Conservation (phyloP, 176 grass and related monocot species). For the Melocanna baccifera region DNA sequence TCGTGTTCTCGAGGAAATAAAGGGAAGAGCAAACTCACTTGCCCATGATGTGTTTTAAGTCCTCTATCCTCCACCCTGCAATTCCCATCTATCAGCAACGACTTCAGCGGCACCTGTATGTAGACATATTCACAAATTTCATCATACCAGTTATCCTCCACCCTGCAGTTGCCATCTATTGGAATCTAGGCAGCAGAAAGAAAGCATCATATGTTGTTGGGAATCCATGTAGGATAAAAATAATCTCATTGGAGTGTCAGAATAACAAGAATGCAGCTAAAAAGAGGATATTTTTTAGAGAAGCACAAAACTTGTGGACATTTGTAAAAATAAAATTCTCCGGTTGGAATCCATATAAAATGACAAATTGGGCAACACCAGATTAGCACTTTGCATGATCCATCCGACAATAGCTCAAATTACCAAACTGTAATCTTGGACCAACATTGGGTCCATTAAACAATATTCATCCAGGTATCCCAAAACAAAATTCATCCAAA, state of each 20-base stretch:
- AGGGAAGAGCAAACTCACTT: constrained; percentile 44
- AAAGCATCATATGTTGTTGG: not conserved
- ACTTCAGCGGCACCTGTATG: constrained; percentile 58
- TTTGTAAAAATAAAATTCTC: not conserved
- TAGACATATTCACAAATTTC: not conserved
- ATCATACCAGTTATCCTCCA: not conserved
- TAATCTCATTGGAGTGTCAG: not conserved
- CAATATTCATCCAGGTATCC: not conserved
- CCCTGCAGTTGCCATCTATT: no score
- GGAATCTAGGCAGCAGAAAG: not conserved
- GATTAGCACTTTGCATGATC: not conserved
- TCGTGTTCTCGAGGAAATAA: not conserved
- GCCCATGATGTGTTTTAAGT: constrained; percentile 86
- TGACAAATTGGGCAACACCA: not conserved
- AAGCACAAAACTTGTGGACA: not conserved
- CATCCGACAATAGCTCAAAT: not conserved
- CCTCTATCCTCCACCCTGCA: constrained; percentile 94
- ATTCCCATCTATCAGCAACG: constrained; percentile 78
- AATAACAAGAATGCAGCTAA: not conserved
- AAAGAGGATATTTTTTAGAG: not conserved
- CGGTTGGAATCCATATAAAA: not conserved
- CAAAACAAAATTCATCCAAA: not conserved
- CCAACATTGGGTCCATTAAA: not conserved
- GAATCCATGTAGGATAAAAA: not conserved
- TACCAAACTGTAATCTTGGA: not conserved